phyloP scores from a whole-genome alignment of 1,284 basidiomycete genomes.

The Ustilago cynodontis region DNA sequence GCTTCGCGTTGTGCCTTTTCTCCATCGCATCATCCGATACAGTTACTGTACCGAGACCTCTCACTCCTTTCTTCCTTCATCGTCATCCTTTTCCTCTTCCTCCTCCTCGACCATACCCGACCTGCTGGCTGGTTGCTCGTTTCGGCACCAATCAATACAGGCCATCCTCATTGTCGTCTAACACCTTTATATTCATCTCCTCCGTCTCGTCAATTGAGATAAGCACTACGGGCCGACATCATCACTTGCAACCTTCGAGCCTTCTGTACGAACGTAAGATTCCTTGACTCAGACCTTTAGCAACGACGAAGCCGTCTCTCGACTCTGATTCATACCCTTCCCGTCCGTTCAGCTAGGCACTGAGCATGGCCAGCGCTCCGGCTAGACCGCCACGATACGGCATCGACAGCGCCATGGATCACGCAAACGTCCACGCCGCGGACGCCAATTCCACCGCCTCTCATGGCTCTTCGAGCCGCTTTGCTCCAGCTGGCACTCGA shows the following conservation, averaged over 20 bases:
- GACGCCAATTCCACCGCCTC: conserved; percentile 43
- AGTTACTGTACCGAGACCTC: not conserved
- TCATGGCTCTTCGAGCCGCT: conserved; percentile 45
- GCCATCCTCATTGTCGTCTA: too few relatives aligned
- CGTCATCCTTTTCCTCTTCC: not conserved
- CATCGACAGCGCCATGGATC: conserved; percentile 35
- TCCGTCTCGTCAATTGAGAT: too few relatives aligned
- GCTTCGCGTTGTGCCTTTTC: not conserved
- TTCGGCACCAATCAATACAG: too few relatives aligned
- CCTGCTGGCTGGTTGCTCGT: too few relatives aligned
- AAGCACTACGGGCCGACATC: too few relatives aligned
- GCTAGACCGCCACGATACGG: conserved; percentile 44
- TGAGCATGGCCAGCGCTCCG: conserved; percentile 38
- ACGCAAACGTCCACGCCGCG: conserved; percentile 11
- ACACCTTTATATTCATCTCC: too few relatives aligned
- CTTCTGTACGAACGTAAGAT: too few relatives aligned
- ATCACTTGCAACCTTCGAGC: too few relatives aligned
- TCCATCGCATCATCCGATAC: conserved; percentile 1
- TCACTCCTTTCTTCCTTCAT: not conserved
- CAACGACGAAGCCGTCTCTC: not conserved
- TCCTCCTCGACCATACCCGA: not conserved
- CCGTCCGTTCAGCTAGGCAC: not conserved
- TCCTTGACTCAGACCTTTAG: too few relatives aligned
- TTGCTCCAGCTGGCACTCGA: conserved; percentile 34
- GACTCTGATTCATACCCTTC: not conserved